Evolutionary conservation across 2,329 filamentous ascomycete species (phyloP).

Genomic region (Fusarium odoratissimum): DNA sequence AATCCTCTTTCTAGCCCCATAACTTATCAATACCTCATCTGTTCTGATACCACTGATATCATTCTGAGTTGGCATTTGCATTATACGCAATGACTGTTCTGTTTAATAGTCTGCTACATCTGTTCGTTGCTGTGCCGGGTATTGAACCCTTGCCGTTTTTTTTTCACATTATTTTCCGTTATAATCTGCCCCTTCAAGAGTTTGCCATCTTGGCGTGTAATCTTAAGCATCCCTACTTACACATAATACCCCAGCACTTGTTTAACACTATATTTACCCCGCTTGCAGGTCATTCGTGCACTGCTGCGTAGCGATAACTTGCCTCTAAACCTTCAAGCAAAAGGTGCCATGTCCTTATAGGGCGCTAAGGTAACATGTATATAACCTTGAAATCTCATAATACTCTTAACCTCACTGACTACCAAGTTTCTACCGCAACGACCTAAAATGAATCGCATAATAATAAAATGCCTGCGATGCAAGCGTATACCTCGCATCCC

Average conservation of each 20-base stretch:
- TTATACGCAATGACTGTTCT: neutral
- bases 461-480: neutral
- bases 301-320: too few species aligned
- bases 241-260: too few species aligned
- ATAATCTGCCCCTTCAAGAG: too few species aligned
- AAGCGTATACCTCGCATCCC: fast-evolving
- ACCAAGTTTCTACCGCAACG: fast-evolving
- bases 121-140: neutral
- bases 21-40: conserved; percentile 14
- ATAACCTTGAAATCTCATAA: too few species aligned
- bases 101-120: neutral
- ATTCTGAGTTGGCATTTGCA: conserved; percentile 1
- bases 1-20: fast-evolving
- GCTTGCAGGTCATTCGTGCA: neutral
- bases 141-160: conserved; percentile 9
- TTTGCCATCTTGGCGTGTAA: neutral
- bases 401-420: neutral
- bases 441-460: neutral
- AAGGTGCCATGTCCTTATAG: too few species aligned
- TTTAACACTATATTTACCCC: neutral
- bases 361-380: fast-evolving
- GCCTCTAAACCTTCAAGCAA: too few species aligned
- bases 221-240: neutral
- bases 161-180: neutral
- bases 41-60: neutral